These are phyloP conservation scores for Ganoderma boninense DNA, from an alignment of 1,284 basidiomycete species.

Conservation along the genomic window DNA sequence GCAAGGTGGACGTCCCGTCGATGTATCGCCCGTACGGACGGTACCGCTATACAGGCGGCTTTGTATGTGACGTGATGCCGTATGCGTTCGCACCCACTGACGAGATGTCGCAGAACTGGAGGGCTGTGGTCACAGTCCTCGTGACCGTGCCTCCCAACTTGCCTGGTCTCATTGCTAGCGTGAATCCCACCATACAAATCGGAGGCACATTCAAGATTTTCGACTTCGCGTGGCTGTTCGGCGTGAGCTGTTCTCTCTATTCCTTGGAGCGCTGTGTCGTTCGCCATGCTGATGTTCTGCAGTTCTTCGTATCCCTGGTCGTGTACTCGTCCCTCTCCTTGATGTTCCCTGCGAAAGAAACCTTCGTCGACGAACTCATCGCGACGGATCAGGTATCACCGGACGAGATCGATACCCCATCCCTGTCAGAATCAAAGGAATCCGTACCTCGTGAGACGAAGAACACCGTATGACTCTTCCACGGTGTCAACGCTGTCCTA, in stretches of 20 bases:
- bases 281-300: not conserved
- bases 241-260: slow-evolving; percentile 52
- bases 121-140: slow-evolving; percentile 70
- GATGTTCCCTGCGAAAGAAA: slow-evolving; percentile 65
- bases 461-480: not conserved
- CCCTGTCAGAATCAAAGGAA: not conserved
- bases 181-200: slow-evolving; percentile 66
- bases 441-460: not conserved
- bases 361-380: slow-evolving; percentile 59
- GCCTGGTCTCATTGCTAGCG: slow-evolving; percentile 73
- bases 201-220: slow-evolving; percentile 64
- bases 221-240: slow-evolving; percentile 76
- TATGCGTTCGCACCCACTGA: not conserved
- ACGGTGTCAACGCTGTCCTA: not conserved
- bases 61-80: slow-evolving; percentile 51
- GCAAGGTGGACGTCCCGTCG: slow-evolving; percentile 72
- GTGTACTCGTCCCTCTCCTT: slow-evolving; percentile 63
- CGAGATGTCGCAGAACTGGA: slow-evolving; percentile 68
- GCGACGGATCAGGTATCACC: slow-evolving; percentile 31
- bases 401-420: not conserved
- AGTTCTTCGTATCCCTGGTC: slow-evolving; percentile 51
- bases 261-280: not conserved
- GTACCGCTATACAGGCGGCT: slow-evolving; percentile 70
- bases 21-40: slow-evolving; percentile 75
- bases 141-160: slow-evolving; percentile 70